Evolutionary conservation across 1,139 yeast species (phyloP).

Genomic region (Geotrichum phurueaensis): DNA sequence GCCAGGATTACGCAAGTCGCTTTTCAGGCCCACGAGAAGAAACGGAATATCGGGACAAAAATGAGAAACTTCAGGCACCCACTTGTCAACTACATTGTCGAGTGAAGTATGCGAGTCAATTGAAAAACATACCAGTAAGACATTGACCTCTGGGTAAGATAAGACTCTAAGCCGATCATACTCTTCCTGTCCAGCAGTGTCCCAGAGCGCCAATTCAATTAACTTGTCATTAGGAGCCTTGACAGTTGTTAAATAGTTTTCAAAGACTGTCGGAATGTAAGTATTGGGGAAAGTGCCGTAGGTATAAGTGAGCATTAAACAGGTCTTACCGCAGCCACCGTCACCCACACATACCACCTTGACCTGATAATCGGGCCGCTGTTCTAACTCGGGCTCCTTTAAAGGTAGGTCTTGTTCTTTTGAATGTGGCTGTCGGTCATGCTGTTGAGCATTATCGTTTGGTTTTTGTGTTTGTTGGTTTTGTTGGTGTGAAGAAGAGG

Average conservation of each 20-base stretch:
- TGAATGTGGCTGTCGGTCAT: not conserved
- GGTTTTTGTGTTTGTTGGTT: not conserved
- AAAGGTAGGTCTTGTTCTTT: not conserved
- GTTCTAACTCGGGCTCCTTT: not conserved
- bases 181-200: slow-evolving; percentile 92
- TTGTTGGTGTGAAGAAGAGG: not conserved
- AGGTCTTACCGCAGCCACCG: slow-evolving; percentile 92
- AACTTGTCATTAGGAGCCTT: slow-evolving; percentile 48
- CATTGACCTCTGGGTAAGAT: slow-evolving; percentile 75
- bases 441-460: not conserved
- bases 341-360: slow-evolving; percentile 79
- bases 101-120: slow-evolving; percentile 59
- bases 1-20: slow-evolving; percentile 49
- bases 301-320: slow-evolving; percentile 73
- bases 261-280: slow-evolving; percentile 87
- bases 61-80: slow-evolving; percentile 83
- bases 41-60: slow-evolving; percentile 78
- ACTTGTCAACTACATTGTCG: slow-evolving; percentile 67
- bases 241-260: slow-evolving; percentile 68
- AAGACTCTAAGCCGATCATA: slow-evolving; percentile 79
- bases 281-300: slow-evolving; percentile 66
- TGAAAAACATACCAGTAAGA: slow-evolving; percentile 69
- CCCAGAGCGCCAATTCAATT: slow-evolving; percentile 76
- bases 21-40: slow-evolving; percentile 70
- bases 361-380: slow-evolving; percentile 23